These are phyloP conservation scores for Caryocar brasiliense DNA, from an alignment of 441 rosid genomes.

Conservation along the genomic window DNA sequence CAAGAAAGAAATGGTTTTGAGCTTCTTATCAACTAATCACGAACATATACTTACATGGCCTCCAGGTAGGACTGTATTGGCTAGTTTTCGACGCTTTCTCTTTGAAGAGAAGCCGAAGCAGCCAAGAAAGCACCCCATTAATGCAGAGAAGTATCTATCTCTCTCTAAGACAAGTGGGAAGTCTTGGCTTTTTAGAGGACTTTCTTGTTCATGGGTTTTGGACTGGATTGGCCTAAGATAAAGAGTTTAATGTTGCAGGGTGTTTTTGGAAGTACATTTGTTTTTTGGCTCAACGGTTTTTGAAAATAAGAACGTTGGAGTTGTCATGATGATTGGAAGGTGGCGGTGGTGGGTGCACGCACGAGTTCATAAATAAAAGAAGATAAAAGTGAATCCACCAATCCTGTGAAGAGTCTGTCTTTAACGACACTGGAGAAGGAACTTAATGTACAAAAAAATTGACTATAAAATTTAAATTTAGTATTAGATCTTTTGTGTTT, in stretches of 20 bases:
- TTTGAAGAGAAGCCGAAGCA: constrained; percentile 65
- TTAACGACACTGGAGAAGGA: too few species aligned
- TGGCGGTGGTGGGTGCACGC: constrained; percentile 23
- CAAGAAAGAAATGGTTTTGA: neutral
- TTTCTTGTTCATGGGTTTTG: too few species aligned
- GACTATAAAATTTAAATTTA: too few species aligned
- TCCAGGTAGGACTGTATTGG: constrained; percentile 30
- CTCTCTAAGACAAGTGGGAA: too few species aligned
- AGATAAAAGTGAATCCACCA: neutral
- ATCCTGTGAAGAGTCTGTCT: too few species aligned
- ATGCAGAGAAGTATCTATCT: too few species aligned
- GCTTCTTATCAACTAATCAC: neutral
- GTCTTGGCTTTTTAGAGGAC: too few species aligned
- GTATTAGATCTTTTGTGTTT: too few species aligned
- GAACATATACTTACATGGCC: constrained; percentile 38
- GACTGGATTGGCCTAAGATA: too few species aligned
- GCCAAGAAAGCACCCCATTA: constrained; percentile 43
- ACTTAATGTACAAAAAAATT: too few species aligned
- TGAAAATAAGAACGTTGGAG: constrained; percentile 45
- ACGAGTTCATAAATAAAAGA: neutral
- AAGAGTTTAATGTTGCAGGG: too few species aligned
- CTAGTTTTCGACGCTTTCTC: constrained; percentile 47
- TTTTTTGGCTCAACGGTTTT: constrained; percentile 43
- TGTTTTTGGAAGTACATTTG: too few species aligned
- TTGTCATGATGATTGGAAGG: constrained; percentile 19